Conservation (phyloP, 306 rosid species). For the Fagus crenata region DNA sequence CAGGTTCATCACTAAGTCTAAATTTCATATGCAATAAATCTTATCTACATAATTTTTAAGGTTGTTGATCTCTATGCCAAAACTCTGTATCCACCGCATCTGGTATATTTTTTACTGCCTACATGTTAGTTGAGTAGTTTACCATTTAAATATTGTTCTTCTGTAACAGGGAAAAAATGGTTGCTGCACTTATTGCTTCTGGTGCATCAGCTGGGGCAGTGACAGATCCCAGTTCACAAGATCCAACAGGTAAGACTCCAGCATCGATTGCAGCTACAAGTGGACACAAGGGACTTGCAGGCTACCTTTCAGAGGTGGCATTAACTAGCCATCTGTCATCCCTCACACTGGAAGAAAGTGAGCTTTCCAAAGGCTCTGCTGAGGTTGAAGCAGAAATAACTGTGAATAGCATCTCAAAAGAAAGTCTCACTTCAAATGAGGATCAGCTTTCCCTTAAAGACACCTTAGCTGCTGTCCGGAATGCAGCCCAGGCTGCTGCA, state of each 20-base stretch:
- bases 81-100: background rate
- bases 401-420: conserved; percentile 49
- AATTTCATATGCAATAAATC: background rate
- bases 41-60: background rate
- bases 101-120: background rate
- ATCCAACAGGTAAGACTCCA: conserved; percentile 79
- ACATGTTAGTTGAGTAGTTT: conserved; percentile 11
- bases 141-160: conserved; percentile 27
- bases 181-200: conserved; percentile 78
- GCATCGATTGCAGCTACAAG: conserved; percentile 70
- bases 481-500: conserved; percentile 90
- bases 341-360: conserved; percentile 76
- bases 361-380: conserved; percentile 60
- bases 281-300: conserved; percentile 93
- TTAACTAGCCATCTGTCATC: conserved; percentile 85
- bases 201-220: conserved; percentile 97
- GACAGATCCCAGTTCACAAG: conserved; percentile 77
- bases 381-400: conserved; percentile 72
- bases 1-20: too few relatives aligned
- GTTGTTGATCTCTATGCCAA: background rate
- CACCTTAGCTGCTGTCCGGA: conserved; percentile 78
- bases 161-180: conserved; percentile 80
- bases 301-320: conserved; percentile 86
- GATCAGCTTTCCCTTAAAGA: conserved; percentile 59
- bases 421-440: conserved; percentile 42